Percentiles rank a stretch among this genome's conserved stretches.
Evolutionary conservation across 805 yeast species (phyloP).

Genomic region (Scheffersomyces lignosus): DNA sequence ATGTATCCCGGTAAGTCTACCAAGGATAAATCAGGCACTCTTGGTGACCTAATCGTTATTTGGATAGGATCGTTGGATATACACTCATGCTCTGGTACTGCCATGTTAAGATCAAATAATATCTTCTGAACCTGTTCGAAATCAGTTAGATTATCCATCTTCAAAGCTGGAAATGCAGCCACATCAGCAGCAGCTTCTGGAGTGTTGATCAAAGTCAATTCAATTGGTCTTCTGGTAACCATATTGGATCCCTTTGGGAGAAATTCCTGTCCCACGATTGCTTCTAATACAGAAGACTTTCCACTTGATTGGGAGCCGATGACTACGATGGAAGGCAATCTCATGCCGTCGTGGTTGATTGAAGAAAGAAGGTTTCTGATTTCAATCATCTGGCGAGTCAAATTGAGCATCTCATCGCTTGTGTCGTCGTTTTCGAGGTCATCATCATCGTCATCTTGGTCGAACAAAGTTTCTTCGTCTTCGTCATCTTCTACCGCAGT

Average conservation of each 20-base stretch:
- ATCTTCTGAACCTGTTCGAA: conserved; percentile 86
- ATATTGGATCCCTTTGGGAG: conserved; percentile 95
- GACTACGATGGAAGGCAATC: conserved; percentile 92
- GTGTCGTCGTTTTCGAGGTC: conserved; percentile 52
- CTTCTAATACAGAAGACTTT: conserved; percentile 91
- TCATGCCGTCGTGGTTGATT: conserved; percentile 76
- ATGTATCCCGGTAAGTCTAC: conserved; percentile 98
- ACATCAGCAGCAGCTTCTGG: conserved; percentile 77
- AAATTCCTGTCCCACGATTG: conserved; percentile 97
- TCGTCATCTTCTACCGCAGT: conserved; percentile 30
- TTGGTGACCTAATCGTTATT: conserved; percentile 84
- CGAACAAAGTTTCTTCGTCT: conserved; percentile 51
- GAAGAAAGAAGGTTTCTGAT: conserved; percentile 76
- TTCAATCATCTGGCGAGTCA: conserved; percentile 97
- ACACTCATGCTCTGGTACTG: conserved; percentile 83
- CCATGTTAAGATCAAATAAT: conserved; percentile 85
- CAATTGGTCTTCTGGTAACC: conserved; percentile 98
- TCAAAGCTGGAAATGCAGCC: conserved; percentile 92
- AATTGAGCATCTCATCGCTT: conserved; percentile 78
- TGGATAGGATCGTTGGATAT: conserved; percentile 94
- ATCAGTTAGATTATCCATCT: conserved; percentile 78
- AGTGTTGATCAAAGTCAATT: conserved; percentile 85
- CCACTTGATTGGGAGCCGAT: conserved; percentile 98
- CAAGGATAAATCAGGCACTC: conserved; percentile 83
- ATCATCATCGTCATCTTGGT: conserved; percentile 45